Percentiles rank a stretch among this genome's conserved stretches.
phyloP scores from a whole-genome alignment of 345 rosid genomes.

The Barbarea vulgaris region DNA sequence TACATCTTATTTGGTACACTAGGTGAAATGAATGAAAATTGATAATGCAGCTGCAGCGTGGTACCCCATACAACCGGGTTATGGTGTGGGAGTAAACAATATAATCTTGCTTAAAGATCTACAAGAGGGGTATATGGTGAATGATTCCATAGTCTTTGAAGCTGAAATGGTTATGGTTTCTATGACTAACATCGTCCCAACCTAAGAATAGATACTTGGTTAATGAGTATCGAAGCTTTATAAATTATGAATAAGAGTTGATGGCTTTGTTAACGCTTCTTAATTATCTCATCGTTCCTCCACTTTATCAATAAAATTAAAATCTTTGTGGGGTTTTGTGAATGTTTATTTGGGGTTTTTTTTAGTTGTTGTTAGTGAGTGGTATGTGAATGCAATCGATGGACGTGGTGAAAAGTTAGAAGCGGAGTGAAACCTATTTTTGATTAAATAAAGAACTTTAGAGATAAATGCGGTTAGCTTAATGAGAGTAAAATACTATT shows the following conservation, averaged over 20 bases:
- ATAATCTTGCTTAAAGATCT: conserved; percentile 25
- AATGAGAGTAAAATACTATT: too few relatives aligned
- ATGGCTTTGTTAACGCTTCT: not conserved
- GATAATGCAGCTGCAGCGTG: conserved; percentile 22
- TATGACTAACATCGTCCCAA: conserved; percentile 9
- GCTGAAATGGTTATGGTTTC: conserved; percentile 28
- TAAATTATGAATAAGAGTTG: not conserved
- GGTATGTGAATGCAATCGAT: not conserved
- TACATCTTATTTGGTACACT: not conserved
- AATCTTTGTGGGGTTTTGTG: not conserved
- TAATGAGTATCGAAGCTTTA: not conserved
- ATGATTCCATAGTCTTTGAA: conserved; percentile 38
- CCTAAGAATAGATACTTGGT: conserved; percentile 3
- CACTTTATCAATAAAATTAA: not conserved
- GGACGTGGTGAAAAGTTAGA: too few relatives aligned
- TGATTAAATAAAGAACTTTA: too few relatives aligned
- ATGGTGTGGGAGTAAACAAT: conserved; percentile 13
- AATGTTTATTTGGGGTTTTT: not conserved
- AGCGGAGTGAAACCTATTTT: not conserved
- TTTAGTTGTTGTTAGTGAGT: too few relatives aligned
- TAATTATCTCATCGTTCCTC: not conserved
- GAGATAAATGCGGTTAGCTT: not conserved
- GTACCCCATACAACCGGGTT: conserved; percentile 21
- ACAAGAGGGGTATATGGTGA: conserved; percentile 22
- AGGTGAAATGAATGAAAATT: not conserved